Conservation (phyloP, 148 eudicot genomes). For the Linanthus parryae region DNA sequence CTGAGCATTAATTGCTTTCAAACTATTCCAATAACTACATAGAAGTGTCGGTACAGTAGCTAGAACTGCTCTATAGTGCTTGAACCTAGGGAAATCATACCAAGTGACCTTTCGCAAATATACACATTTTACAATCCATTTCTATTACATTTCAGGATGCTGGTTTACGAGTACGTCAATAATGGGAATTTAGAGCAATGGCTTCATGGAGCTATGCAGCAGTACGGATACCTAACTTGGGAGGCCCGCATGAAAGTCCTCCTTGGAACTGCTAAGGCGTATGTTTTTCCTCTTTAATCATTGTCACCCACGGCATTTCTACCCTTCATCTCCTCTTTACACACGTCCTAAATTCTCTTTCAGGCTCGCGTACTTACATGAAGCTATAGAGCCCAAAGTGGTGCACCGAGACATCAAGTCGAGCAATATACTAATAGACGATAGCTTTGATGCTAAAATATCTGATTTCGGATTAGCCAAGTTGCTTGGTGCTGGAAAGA, state of each 20-base stretch:
- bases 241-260: constrained; percentile 91
- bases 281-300: constrained; percentile 28
- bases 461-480: constrained; percentile 97
- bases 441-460: constrained; percentile 78
- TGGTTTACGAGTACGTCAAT: constrained; percentile 90
- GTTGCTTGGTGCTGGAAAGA: constrained; percentile 88
- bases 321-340: background rate
- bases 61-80: too few species aligned
- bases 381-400: constrained; percentile 96
- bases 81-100: background rate
- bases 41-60: too few species aligned
- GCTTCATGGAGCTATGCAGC: constrained; percentile 94
- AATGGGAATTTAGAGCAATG: constrained; percentile 94
- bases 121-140: too few species aligned
- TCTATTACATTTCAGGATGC: constrained; percentile 38
- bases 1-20: too few species aligned
- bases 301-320: background rate
- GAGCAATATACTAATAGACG: constrained; percentile 83
- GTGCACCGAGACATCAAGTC: constrained; percentile 95
- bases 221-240: constrained; percentile 85
- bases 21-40: too few species aligned
- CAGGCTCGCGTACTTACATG: constrained; percentile 94
- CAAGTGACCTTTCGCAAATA: too few species aligned
- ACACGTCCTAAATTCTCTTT: constrained; percentile 10
- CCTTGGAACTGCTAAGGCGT: constrained; percentile 93